Conservation (phyloP, 352 stramenopile genomes). For the Pythium angustatum region DNA sequence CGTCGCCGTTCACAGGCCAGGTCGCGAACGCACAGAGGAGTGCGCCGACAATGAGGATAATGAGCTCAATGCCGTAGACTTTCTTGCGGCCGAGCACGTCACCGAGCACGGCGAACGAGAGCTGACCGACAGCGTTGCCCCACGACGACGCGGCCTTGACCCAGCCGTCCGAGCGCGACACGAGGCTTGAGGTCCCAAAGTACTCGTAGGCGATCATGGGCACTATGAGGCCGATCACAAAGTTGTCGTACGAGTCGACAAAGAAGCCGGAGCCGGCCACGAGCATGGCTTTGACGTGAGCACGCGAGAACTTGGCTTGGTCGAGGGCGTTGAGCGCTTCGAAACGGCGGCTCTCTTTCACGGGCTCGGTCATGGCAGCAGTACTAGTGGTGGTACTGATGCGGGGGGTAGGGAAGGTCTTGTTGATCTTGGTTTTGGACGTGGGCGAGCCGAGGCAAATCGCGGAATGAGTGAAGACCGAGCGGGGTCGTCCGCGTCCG, state of each 20-base stretch:
- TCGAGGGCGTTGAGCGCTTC: conserved; percentile 36
- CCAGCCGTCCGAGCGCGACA: conserved; percentile 39
- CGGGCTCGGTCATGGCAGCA: too few relatives aligned
- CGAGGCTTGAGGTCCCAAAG: conserved; percentile 40
- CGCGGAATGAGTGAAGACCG: too few relatives aligned
- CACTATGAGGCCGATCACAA: conserved; percentile 39
- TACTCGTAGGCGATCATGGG: conserved; percentile 51
- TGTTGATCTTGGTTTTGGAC: too few relatives aligned
- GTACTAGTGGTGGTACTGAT: too few relatives aligned
- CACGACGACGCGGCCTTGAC: conserved; percentile 36
- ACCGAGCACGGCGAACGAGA: conserved; percentile 51
- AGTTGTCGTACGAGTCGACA: conserved; percentile 62
- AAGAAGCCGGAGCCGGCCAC: conserved; percentile 55
- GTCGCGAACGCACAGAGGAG: conserved; percentile 26
- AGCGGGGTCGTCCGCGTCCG: too few relatives aligned
- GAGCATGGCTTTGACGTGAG: conserved; percentile 40
- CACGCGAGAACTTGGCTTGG: conserved; percentile 51
- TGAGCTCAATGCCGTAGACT: conserved; percentile 51
- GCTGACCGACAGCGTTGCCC: conserved; percentile 40
- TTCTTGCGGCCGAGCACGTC: conserved; percentile 51
- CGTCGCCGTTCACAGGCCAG: conserved; percentile 43
- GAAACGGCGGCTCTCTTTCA: conserved; percentile 9
- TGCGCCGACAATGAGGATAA: conserved; percentile 42
- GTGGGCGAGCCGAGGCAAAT: too few relatives aligned
- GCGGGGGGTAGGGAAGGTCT: too few relatives aligned